These are phyloP conservation scores for Geum urbanum DNA, from an alignment of 306 rosid species.

Conservation along the genomic window DNA sequence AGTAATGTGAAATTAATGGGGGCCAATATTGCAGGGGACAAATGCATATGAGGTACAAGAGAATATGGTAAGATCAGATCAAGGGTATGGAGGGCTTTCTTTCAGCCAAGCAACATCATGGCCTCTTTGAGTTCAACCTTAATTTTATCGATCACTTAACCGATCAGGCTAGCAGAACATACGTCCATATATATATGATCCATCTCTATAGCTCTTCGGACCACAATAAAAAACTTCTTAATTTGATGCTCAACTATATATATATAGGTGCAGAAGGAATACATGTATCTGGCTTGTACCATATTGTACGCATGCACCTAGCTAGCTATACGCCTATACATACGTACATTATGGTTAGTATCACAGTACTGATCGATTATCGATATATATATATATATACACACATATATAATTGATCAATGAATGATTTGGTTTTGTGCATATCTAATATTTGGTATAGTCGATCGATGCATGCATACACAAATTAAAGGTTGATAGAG, in stretches of 20 bases:
- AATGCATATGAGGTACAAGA: conserved; percentile 33
- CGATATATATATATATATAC: too few relatives aligned
- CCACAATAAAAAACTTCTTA: background rate
- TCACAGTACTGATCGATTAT: background rate
- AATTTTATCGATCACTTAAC: background rate
- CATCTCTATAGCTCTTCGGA: background rate
- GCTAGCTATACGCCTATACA: too few relatives aligned
- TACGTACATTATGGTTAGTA: background rate
- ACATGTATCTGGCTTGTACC: background rate
- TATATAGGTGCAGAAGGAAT: background rate
- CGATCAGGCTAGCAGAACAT: background rate
- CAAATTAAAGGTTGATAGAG: background rate
- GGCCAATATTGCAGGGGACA: conserved; percentile 32
- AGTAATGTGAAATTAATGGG: background rate
- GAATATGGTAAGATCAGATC: conserved; percentile 30
- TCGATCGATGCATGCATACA: background rate
- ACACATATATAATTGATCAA: too few relatives aligned
- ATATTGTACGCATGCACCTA: background rate
- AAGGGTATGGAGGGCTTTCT: conserved; percentile 35
- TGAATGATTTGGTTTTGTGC: background rate
- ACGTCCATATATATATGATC: background rate
- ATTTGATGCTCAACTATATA: background rate
- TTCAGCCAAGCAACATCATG: conserved; percentile 4
- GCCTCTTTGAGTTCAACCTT: conserved; percentile 14
- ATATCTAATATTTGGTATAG: background rate